Percentiles rank a stretch among this genome's conserved stretches.
Conservation (phyloP, 2,329 filamentous ascomycete genomes). For the Penicillium vulpinum region DNA sequence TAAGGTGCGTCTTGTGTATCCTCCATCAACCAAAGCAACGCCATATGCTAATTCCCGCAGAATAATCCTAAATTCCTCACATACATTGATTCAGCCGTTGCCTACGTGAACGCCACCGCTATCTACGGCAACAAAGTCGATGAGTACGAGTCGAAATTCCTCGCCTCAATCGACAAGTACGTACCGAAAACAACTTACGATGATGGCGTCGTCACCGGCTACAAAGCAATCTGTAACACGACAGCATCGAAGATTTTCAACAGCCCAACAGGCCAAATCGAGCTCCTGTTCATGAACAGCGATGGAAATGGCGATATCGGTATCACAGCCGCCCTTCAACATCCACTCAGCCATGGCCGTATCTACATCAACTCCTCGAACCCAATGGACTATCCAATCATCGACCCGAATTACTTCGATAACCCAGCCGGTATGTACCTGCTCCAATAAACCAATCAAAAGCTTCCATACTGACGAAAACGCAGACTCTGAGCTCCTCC, state of each 20-base stretch:
- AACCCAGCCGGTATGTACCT: slow-evolving; percentile 26
- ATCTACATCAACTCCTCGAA: slow-evolving; percentile 34
- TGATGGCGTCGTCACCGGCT: slow-evolving; percentile 25
- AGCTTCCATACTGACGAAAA: slow-evolving; percentile 1
- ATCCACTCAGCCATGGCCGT: slow-evolving; percentile 32
- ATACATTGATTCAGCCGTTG: slow-evolving; percentile 30
- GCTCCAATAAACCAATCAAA: neutral
- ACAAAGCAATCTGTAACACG: slow-evolving; percentile 31
- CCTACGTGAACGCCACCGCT: slow-evolving; percentile 27
- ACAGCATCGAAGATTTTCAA: slow-evolving; percentile 27
- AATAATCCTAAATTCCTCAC: slow-evolving; percentile 27
- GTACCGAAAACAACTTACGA: slow-evolving; percentile 28
- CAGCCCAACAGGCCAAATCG: slow-evolving; percentile 27
- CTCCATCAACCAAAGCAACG: neutral
- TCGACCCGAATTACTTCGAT: slow-evolving; percentile 30
- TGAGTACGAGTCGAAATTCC: slow-evolving; percentile 16
- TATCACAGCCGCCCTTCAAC: slow-evolving; percentile 31
- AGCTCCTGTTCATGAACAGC: slow-evolving; percentile 33
- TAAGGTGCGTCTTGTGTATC: slow-evolving; percentile 20
- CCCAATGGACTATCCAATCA: slow-evolving; percentile 31
- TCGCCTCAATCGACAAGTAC: slow-evolving; percentile 17
- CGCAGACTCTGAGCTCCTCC: slow-evolving; percentile 26
- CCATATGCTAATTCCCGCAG: slow-evolving; percentile 14
- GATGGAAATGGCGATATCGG: slow-evolving; percentile 29
- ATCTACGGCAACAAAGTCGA: slow-evolving; percentile 21